Evolutionary conservation across 768 basidiomycete genomes (phyloP), one percentile per base, ranked within the genome.

Genomic region (Suillus americanus): DNA sequence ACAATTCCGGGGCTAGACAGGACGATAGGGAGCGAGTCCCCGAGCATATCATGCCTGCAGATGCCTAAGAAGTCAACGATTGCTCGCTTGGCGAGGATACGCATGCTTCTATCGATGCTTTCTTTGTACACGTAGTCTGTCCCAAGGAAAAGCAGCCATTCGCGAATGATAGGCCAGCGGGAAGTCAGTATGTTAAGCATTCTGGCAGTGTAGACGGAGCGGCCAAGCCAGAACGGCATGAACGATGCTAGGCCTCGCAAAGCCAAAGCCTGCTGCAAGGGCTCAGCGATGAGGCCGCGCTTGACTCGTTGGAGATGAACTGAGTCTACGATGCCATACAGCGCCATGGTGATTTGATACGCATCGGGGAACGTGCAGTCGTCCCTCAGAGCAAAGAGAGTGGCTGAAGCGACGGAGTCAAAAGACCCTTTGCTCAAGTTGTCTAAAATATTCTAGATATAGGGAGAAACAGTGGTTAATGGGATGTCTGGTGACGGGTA

Each of bases 111-210:
- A 3, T 73, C 69, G 45, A 69, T 50, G 28, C 30, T 50, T 16
- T 69, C 72, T 28, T 67, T 65, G 55, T 70, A 68, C 38, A 75
- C 66, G 55, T 68, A 73, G 23, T 69, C 66, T 28, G 1, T 53
- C 56, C 71, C 73, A 14, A 74, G 61, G 60, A 71, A 70, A 25
- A 76, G n/a, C 53, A 74, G 62, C 74, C 74, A 74, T 23, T 30
- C 62, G 20, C 62, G 68, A 37, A 75, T 62, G 13, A 61, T 23
- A 35, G 18, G 12, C 73, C 73, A 76, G 55, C 64, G 70, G 28
- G 3, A 38, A 37, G 28, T 40, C n/a, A 75, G 48, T 10, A 40
- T 50, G 14, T 57, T 62, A 43, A 68, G 25, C 3, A 62, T 54
- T 43, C 51, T 28, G 10, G 60, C 33, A 46, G 54, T 33, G 9